These are phyloP conservation scores for Bipolaris zeicola DNA, from an alignment of 2,329 filamentous ascomycete species.

Conservation along the genomic window DNA sequence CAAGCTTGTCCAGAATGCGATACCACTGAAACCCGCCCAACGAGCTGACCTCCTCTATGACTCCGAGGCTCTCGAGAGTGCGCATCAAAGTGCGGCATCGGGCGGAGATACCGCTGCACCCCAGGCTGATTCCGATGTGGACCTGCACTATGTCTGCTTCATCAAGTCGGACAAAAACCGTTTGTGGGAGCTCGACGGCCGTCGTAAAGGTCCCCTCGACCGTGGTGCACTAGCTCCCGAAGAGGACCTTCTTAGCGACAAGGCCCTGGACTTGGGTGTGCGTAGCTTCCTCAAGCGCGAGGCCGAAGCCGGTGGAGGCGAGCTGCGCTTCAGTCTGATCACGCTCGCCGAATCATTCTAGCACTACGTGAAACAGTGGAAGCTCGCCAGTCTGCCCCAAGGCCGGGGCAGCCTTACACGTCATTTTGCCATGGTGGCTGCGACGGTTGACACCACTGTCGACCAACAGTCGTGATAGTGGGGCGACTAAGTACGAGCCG, in stretches of 20 bases:
- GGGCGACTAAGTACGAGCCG: neutral
- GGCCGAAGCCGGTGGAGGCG: slow-evolving; percentile 59
- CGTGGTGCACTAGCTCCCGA: slow-evolving; percentile 54
- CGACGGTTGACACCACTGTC: neutral
- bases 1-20: slow-evolving; percentile 70
- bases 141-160: slow-evolving; percentile 96
- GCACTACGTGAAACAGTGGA: slow-evolving; percentile 3
- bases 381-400: neutral
- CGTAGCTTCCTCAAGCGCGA: slow-evolving; percentile 65
- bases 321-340: slow-evolving; percentile 68
- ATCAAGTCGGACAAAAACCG: slow-evolving; percentile 73
- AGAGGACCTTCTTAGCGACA: slow-evolving; percentile 65
- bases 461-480: neutral
- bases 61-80: slow-evolving; percentile 73
- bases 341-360: slow-evolving; percentile 62
- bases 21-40: slow-evolving; percentile 67
- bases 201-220: slow-evolving; percentile 73
- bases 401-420: neutral
- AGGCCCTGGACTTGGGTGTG: slow-evolving; percentile 74
- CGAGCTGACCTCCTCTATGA: slow-evolving; percentile 79
- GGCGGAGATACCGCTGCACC: slow-evolving; percentile 81
- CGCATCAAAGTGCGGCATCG: slow-evolving; percentile 77
- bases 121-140: slow-evolving; percentile 77
- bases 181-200: slow-evolving; percentile 82
- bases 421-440: neutral